Evolutionary conservation across 768 basidiomycete species (phyloP), one percentile per base, ranked within the genome.

Genomic region (Suillus variegatus): DNA sequence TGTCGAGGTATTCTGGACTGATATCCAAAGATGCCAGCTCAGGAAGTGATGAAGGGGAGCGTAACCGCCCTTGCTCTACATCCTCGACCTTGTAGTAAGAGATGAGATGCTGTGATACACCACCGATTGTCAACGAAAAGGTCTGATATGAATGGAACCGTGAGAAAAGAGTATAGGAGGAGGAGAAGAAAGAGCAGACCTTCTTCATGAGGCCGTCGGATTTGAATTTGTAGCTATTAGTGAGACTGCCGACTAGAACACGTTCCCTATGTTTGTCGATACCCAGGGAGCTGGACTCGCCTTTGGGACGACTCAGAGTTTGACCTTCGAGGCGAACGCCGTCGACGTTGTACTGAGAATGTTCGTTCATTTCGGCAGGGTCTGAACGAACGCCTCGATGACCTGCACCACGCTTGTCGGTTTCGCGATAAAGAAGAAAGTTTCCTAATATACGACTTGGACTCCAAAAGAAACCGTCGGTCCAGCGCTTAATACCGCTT

Each of bases 401-500:
- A 18, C 88, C 86, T 18, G 86, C 82, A 22, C 88, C 89, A 61
- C 88, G 82, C 78, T 94, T 94, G 76, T 95, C 94, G 7, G 93
- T 94, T 79, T 97, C 94, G 68, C 95, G 90, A 79, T 98, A 98
- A 67, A 97, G 88, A 72, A 99, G 82, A 74, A 97, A 99, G 77
- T 98, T 98, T 71, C 94, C 94, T 65, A 97, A 81, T 35, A 97
- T 97, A 65, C 96, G 84, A 69, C 90, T 92, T 0, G 96, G 96
- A 69, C 91, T 93, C 96, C 96, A 97, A 75, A 92, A 91, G 75
- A 93, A 90, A n/a, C 95, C 95, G 78, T 99, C 96, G 2, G 96
- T 99, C 93, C 95, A 97, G 52, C 96, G 86, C 81, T 96, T 97
- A 81, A 99, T 99, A 35, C 95, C 95, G 72, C 93, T 94, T 79